Conservation (phyloP, 1,284 basidiomycete genomes). For the Phylloboletellus chloephorus region DNA sequence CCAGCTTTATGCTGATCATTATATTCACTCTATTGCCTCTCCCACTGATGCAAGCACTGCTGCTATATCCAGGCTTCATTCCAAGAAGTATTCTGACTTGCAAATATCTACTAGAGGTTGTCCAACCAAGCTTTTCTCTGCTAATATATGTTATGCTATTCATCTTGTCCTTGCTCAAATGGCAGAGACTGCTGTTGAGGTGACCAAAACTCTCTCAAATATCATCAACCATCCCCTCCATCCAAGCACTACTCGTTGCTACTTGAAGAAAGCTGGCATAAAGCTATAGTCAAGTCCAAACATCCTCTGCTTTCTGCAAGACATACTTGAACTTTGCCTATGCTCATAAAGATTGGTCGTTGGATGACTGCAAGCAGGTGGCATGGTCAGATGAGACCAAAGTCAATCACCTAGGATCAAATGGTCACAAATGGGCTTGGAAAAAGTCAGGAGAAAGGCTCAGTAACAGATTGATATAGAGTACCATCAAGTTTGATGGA, state of each 20-base stretch:
- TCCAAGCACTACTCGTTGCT: background rate
- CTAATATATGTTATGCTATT: background rate
- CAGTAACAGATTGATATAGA: background rate
- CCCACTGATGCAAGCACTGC: too few relatives aligned
- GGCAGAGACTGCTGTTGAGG: slow-evolving; percentile 5
- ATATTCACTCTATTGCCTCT: too few relatives aligned
- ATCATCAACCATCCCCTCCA: slow-evolving; percentile 5
- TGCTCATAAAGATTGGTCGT: background rate
- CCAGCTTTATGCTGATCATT: too few relatives aligned
- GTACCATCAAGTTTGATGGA: background rate
- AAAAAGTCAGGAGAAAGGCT: slow-evolving; percentile 1
- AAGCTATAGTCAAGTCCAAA: slow-evolving; percentile 8
- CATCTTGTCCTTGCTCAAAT: background rate
- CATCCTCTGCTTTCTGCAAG: slow-evolving; percentile 1
- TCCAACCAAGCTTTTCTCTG: background rate
- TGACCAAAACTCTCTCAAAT: slow-evolving; percentile 9
- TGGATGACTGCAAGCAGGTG: background rate
- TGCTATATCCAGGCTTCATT: background rate
- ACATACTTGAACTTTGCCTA: background rate
- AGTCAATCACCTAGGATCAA: slow-evolving; percentile 1
- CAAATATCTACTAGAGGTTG: slow-evolving; percentile 5
- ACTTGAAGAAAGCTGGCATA: slow-evolving; percentile 3
- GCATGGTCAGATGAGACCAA: slow-evolving; percentile 2
- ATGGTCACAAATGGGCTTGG: background rate
- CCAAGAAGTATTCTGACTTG: background rate